phyloP scores from a whole-genome alignment of 2,329 filamentous ascomycete genomes.

The Calonectria ilicicola region DNA sequence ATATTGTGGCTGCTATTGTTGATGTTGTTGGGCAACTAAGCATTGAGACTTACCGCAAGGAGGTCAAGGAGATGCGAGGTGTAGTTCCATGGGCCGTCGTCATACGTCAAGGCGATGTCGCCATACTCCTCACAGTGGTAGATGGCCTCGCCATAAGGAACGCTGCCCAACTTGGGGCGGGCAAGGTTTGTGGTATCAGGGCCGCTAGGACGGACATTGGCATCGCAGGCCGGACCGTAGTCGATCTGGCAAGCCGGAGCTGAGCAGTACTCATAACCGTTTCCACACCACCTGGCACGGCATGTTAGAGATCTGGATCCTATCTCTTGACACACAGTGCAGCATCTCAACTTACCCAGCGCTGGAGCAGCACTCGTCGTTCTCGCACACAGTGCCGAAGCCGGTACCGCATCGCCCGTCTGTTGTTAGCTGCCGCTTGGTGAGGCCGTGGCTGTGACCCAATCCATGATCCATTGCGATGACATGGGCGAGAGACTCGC shows the following conservation, averaged over 20 bases:
- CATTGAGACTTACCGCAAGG: conserved; percentile 38
- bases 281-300: conserved; percentile 64
- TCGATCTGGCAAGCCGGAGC: conserved; percentile 72
- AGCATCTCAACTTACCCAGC: conserved; percentile 48
- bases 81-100: conserved; percentile 59
- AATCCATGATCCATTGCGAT: not conserved
- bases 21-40: no score
- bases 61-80: conserved; percentile 56
- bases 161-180: conserved; percentile 64
- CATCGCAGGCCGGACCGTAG: conserved; percentile 72
- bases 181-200: conserved; percentile 64
- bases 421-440: conserved; percentile 32
- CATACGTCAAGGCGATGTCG: conserved; percentile 58
- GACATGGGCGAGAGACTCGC: not conserved
- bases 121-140: conserved; percentile 49
- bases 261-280: conserved; percentile 66
- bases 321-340: not conserved
- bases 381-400: conserved; percentile 48
- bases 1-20: not conserved
- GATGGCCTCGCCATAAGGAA: conserved; percentile 69
- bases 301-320: not conserved
- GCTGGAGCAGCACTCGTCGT: conserved; percentile 56
- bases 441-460: conserved; percentile 7
- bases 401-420: conserved; percentile 60
- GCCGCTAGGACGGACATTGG: conserved; percentile 64